Evolutionary conservation across 2,329 filamentous ascomycete species (phyloP), one percentile per base, ranked within the genome.

Genomic region (Triangularia setosa): DNA sequence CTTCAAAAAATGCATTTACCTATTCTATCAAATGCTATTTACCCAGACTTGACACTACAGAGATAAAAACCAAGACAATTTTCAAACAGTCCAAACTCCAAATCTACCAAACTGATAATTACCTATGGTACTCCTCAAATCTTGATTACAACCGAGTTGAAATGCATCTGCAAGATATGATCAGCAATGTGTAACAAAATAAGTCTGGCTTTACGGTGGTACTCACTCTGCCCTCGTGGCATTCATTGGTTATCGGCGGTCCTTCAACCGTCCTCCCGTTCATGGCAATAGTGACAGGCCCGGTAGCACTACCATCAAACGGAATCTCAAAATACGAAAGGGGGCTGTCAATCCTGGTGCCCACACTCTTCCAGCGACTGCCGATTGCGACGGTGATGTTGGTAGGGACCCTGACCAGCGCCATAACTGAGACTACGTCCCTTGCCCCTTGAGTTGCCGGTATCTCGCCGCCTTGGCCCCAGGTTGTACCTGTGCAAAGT

Each of bases 361-460:
- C 71, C 60, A 77, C 74, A 11, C 72, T 71, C 64, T 73, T 72
- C n/a, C 69, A 70, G 1, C 62, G 48, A 21, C 72, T 73, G 2
- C 79, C 79, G 40, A 81, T 78, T 7, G 71, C 68, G 58, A 81
- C 72, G 0, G 69, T 75, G 58, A 80, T 75, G 2, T 72, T 70
- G 4, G 73, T 72, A 3, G 74, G 52, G 12, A 71, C 68, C 57
- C 72, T 74, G 12, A 74, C 74, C n/a, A 77, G 64, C 8, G 73
- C 72, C 60, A 82, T 76, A 52, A 81, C 72, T 25, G 80, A 83
- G 18, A 84, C 71, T 16, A 78, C 75, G 48, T 83, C 80, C 62
- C 78, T 71, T 1, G 77, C 75, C 14, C 79, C 76, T 4, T 73
- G 67, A 2, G 74, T 69, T 1, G 77, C 76, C 3, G 75, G 75